phyloP scores from a whole-genome alignment of 108 stramenopile species.

The Stephanodiscus minutulus region DNA sequence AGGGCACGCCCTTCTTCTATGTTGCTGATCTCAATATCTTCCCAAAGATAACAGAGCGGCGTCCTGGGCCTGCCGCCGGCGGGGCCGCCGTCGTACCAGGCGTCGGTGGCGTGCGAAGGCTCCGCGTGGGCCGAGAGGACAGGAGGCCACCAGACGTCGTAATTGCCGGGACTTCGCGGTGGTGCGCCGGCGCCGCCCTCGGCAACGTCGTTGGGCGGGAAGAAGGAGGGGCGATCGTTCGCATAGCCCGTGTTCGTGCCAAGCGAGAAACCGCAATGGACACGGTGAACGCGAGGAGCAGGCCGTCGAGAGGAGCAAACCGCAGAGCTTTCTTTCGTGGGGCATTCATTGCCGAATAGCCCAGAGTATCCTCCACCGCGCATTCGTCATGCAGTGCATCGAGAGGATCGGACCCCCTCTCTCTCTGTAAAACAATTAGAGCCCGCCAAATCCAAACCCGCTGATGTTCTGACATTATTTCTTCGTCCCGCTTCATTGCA shows the following conservation, averaged over 20 bases:
- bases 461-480: too few species aligned
- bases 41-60: too few species aligned
- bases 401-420: too few species aligned
- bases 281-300: constrained; percentile 16
- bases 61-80: constrained; percentile 12
- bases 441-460: too few species aligned
- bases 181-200: not conserved
- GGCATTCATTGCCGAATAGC: not conserved
- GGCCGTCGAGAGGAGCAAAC: constrained; percentile 21
- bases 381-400: too few species aligned
- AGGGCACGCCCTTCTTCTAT: too few species aligned
- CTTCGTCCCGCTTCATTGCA: too few species aligned
- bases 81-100: constrained; percentile 41
- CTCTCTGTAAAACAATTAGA: too few species aligned
- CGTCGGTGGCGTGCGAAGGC: constrained; percentile 27
- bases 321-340: not conserved
- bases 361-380: too few species aligned
- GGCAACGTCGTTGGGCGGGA: not conserved
- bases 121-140: constrained; percentile 40
- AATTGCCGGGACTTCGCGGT: not conserved
- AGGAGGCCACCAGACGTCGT: constrained; percentile 34
- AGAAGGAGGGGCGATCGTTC: not conserved
- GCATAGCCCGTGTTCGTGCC: constrained; percentile 11
- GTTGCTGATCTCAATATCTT: too few species aligned
- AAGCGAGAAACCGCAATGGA: constrained; percentile 24